Evolutionary conservation across 345 rosid genomes (phyloP).

Genomic region (Isatis tinctoria): DNA sequence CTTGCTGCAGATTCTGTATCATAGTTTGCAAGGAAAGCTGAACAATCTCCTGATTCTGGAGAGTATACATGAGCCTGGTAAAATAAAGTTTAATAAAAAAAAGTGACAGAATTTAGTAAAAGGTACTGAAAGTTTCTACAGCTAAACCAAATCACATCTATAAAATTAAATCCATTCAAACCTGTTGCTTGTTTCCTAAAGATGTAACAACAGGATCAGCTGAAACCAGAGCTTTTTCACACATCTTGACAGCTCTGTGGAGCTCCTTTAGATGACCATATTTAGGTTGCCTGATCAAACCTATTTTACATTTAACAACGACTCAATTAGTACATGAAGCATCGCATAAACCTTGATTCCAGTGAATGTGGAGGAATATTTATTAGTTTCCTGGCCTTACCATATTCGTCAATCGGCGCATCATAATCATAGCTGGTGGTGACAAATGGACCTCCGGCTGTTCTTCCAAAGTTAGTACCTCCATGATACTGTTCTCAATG

Average conservation of each 20-base stretch:
- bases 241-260: constrained; percentile 92
- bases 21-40: constrained; percentile 94
- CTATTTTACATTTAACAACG: constrained; percentile 32
- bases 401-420: constrained; percentile 97
- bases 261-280: constrained; percentile 97
- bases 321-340: constrained; percentile 20
- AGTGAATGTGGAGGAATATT: not conserved
- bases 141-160: not conserved
- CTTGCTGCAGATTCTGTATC: constrained; percentile 78
- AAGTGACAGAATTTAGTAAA: constrained; percentile 16
- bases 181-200: constrained; percentile 86
- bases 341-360: not conserved
- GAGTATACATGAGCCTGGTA: constrained; percentile 79
- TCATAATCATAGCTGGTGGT: constrained; percentile 98
- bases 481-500: constrained; percentile 79
- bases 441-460: constrained; percentile 98
- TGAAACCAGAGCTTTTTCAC: constrained; percentile 77
- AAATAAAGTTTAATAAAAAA: not conserved
- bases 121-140: not conserved
- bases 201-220: constrained; percentile 82
- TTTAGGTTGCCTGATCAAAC: constrained; percentile 93
- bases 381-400: constrained; percentile 35
- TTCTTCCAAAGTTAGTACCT: constrained; percentile 97
- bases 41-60: constrained; percentile 78
- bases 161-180: constrained; percentile 3